Evolutionary conservation across 2,329 filamentous ascomycete genomes (phyloP).

Genomic region (Arthroderma sp.): DNA sequence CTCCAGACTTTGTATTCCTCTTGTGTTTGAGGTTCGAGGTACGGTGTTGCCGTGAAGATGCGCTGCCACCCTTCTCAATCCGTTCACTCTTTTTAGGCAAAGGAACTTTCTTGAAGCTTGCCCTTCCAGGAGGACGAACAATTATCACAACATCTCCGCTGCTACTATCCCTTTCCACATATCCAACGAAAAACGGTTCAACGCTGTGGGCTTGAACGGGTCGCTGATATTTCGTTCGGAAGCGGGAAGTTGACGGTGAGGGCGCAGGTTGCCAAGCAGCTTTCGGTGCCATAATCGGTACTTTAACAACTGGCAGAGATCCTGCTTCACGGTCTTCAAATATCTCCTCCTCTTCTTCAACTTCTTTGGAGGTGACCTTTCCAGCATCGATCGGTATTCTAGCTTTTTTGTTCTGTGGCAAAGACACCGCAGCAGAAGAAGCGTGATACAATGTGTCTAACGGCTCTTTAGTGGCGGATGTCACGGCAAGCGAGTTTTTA

Average conservation of each 20-base stretch:
- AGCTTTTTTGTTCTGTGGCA: slow-evolving; percentile 38
- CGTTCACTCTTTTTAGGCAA: slow-evolving; percentile 16
- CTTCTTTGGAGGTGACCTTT: slow-evolving; percentile 48
- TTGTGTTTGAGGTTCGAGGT: slow-evolving; percentile 16
- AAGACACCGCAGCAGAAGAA: slow-evolving; percentile 54
- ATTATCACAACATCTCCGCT: slow-evolving; percentile 25
- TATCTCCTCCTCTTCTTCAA: slow-evolving; percentile 66
- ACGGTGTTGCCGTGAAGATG: slow-evolving; percentile 17
- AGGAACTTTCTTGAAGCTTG: slow-evolving; percentile 28
- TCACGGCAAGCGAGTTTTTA: slow-evolving; percentile 44
- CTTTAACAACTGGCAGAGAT: slow-evolving; percentile 55
- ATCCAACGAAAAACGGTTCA: slow-evolving; percentile 31
- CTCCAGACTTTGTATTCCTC: slow-evolving; percentile 21
- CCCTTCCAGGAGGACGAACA: slow-evolving; percentile 37
- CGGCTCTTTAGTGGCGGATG: slow-evolving; percentile 54
- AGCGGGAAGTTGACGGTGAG: slow-evolving; percentile 21
- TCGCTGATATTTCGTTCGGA: slow-evolving; percentile 38
- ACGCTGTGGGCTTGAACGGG: slow-evolving; percentile 39
- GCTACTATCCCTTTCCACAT: slow-evolving; percentile 25
- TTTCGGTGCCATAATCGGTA: slow-evolving; percentile 51
- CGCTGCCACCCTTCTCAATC: slow-evolving; percentile 15
- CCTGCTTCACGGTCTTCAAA: slow-evolving; percentile 73
- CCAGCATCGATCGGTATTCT: slow-evolving; percentile 28
- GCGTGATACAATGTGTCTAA: slow-evolving; percentile 44
- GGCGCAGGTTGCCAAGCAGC: slow-evolving; percentile 49